Base-by-base conservation (phyloP, 306 rosid genomes). In the Cercis canadensis region DNA sequence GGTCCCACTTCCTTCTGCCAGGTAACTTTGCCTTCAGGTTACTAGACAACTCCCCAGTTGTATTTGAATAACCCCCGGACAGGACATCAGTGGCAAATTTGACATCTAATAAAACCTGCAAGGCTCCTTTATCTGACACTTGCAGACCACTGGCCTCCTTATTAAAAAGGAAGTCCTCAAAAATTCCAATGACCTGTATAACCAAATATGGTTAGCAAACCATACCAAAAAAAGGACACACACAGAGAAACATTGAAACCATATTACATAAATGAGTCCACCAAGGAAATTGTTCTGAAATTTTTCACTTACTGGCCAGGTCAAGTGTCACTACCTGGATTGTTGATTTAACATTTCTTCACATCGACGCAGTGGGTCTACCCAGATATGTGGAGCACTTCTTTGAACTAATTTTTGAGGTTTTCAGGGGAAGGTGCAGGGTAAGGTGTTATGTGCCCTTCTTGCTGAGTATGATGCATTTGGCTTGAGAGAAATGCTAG, bases 41-140 rank as follows among this genome's bases (percentile, higher is more conserved):
- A 75, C 65, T 64, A 52, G 79, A 46, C 65, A 67, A 53, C 81
- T 84, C 96, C 74, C 87, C 92, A 78, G 41, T 70, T 40, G 15
- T 41, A 73, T 66, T 83, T 31, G 80, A 86, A 86, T 89, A 89
- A 53, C 92, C 88, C 53, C 97, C 97, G 21, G 96, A 89, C 46
- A 94, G 96, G 75, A 94, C 86, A 84, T 91, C 99, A 59, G 85
- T 84, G 77, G 85, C 89, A 87, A 94, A 94, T 81, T 88, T 91
- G 81, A 91, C 80, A 78, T 94, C 99, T 54, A 94, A 84, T 71
- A 94, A 64, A 64, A 94, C 79, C 82, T 94, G 99, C 85, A 94
- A 77, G 40, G 86, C 82, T 67, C 99, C 97, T 85, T 94, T 94
- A 69, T 94, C 99, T 47, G 97, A 89, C 71, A 94, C 78, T 84